Conservation (phyloP, 2,329 filamentous ascomycete species). For the Aphanocladium album region DNA sequence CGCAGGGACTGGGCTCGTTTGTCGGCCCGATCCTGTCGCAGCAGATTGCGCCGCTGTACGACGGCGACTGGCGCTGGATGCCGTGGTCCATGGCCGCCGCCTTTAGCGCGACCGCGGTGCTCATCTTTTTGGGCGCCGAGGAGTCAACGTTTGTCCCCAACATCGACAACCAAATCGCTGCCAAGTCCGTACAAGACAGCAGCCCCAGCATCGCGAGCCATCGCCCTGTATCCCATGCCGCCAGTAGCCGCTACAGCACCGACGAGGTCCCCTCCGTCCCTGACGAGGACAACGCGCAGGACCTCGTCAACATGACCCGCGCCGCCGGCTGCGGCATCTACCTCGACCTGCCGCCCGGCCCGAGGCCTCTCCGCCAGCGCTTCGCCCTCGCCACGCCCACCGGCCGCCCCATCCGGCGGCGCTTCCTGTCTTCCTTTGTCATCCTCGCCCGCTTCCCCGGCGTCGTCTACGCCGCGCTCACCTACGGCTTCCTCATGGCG, state of each 20-base stretch:
- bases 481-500: constrained; percentile 6
- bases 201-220: not conserved
- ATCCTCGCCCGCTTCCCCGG: constrained; percentile 2
- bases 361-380: not conserved
- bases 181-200: not conserved
- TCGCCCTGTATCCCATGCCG: not conserved
- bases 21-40: not conserved
- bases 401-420: not conserved
- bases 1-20: not conserved
- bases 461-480: constrained; percentile 4
- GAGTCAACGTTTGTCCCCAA: constrained; percentile 8
- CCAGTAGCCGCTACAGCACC: not conserved
- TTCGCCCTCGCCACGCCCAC: not conserved
- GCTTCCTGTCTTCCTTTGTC: not conserved
- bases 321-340: not conserved
- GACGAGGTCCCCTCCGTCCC: not conserved
- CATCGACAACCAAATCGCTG: not conserved
- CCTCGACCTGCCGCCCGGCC: not conserved
- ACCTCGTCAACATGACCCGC: not conserved
- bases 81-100: not conserved
- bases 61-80: not conserved
- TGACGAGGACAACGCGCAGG: not conserved
- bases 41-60: not conserved
- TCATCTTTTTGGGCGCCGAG: not conserved
- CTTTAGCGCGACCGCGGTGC: not conserved